phyloP scores from a whole-genome alignment of 106 monocot genomes.

The Agapanthus africanus region DNA sequence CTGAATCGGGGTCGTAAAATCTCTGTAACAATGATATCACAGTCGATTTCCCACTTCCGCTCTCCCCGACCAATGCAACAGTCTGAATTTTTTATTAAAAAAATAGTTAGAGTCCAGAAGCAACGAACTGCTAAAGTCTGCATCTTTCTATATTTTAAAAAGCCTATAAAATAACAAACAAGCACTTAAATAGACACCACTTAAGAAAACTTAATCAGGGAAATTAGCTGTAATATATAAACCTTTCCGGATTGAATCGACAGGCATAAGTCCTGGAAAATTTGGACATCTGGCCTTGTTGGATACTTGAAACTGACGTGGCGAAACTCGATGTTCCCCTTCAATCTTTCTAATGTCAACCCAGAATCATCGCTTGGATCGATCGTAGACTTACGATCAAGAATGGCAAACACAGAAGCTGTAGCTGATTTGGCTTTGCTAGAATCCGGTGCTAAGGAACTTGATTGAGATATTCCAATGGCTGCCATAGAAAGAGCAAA shows the following conservation, averaged over 20 bases:
- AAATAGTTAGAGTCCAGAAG: no score
- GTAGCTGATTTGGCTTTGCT: constrained; percentile 47
- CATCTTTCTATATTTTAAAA: background rate
- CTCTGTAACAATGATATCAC: constrained; percentile 13
- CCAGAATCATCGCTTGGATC: constrained; percentile 33
- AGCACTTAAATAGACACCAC: background rate
- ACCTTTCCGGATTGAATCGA: constrained; percentile 45
- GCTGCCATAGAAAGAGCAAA: constrained; percentile 38
- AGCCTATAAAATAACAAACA: background rate
- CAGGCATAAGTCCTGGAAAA: constrained; percentile 46
- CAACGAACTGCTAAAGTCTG: background rate
- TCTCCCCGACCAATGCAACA: constrained; percentile 25
- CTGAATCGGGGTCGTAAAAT: constrained; percentile 21
- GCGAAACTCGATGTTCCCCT: constrained; percentile 40
- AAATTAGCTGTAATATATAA: no score
- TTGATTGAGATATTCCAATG: constrained; percentile 38
- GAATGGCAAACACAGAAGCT: constrained; percentile 45
- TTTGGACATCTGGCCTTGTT: constrained; percentile 41
- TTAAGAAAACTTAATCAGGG: no score
- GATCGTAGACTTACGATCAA: constrained; percentile 43
- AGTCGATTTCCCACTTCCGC: constrained; percentile 26
- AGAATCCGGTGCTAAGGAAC: constrained; percentile 36
- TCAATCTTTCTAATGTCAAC: constrained; percentile 18
- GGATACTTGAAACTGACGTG: constrained; percentile 52
- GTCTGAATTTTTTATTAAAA: constrained; percentile 12